Evolutionary conservation across 2,329 filamentous ascomycete species (phyloP), one percentile per base, ranked within the genome.

Genomic region (Microsporum ferrugineum): DNA sequence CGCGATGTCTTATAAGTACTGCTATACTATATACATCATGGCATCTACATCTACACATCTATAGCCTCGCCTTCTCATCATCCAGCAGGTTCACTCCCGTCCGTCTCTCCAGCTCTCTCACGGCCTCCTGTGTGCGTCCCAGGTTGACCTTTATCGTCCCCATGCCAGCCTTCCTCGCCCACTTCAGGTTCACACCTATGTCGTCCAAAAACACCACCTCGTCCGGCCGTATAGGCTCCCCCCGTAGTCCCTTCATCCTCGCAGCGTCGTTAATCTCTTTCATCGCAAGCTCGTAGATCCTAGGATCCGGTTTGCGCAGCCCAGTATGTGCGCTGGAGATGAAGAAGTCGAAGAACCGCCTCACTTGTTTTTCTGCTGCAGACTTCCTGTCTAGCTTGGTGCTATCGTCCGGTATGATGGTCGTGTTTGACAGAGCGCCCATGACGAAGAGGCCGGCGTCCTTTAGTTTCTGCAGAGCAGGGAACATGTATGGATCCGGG

Each of bases 161-260:
- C 72, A 97, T 86, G 0, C 92, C 92, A 27, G 85, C 77, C 57
- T 80, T 80, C 73, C 80, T 88, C 0, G 85, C 94, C 51, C 82
- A 86, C 78, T 91, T 94, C 62, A 97, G 73, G 71, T 99, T 99
- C 74, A 91, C 86, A 1, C 94, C 94, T 71, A 99, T 96, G 68
- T 96, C 91, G 71, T 96, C 94, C 57, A 96, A 75, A 71, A 99
- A 99, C 3, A 95, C 75, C 51, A 96, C 78, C 60, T 96, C 89
- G 0, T 77, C 76, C 0, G 87, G 76, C 61, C 76, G 72, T 6
- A 95, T 77, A 43, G n/a, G 14, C 0, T 80, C 47, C 77, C 4
- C 73, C 10, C 5, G 7, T 77, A 80, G 82, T 2, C 79, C 79
- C 39, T 83, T 84, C 29, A 77, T 73, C 69, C 76, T 79, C 0